Conservation (phyloP, 2,329 filamentous ascomycete species). For the Aotearoamyces nothofagi region DNA sequence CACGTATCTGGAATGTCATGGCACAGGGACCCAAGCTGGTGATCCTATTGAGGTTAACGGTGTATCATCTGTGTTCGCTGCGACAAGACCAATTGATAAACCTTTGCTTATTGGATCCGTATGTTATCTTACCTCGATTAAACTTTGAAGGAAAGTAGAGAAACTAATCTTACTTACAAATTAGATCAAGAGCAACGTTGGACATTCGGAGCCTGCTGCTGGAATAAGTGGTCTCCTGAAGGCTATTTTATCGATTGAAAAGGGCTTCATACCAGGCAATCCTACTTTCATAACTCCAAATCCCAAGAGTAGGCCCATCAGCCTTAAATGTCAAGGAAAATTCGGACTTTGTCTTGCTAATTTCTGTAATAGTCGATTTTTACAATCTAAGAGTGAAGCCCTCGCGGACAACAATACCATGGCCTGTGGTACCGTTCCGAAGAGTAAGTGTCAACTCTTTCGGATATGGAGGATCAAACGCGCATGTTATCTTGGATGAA, state of each 20-base stretch:
- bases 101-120: constrained; percentile 8
- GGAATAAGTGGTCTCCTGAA: constrained; percentile 29
- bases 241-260: constrained; percentile 20
- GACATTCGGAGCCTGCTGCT: constrained; percentile 28
- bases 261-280: constrained; percentile 12
- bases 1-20: constrained; percentile 21
- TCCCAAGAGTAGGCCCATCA: constrained; percentile 8
- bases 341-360: too few species aligned
- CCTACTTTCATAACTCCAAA: constrained; percentile 20
- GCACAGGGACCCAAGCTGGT: constrained; percentile 10
- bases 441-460: constrained; percentile 20
- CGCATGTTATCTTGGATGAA: constrained; percentile 23
- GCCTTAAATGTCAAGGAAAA: too few species aligned
- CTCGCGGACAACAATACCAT: constrained; percentile 7
- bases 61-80: constrained; percentile 6
- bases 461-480: constrained; percentile 28
- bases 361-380: constrained; percentile 1
- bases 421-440: constrained; percentile 9
- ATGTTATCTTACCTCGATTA: neutral
- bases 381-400: constrained; percentile 6
- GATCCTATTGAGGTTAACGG: constrained; percentile 9
- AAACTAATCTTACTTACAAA: neutral
- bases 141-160: neutral
- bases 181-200: constrained; percentile 24
- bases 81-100: constrained; percentile 1